Percentiles rank a stretch among this genome's conserved stretches.
These are phyloP conservation scores for Colletotrichum sp. DNA, from an alignment of 2,329 filamentous ascomycete genomes.

Conservation along the genomic window DNA sequence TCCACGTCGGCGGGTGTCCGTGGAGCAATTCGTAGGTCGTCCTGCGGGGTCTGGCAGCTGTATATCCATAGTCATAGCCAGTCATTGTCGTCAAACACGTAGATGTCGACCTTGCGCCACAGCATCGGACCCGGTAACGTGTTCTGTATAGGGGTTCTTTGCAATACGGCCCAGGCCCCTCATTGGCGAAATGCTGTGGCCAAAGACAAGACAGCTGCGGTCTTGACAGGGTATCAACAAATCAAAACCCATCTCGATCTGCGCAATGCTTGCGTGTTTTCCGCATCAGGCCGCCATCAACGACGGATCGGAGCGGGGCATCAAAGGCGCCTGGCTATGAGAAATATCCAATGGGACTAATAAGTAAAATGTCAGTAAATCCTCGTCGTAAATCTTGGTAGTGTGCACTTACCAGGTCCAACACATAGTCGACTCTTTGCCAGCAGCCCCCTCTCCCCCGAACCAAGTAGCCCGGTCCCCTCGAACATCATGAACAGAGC, in stretches of 20 bases:
- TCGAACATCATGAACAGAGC: background rate
- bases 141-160: background rate
- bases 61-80: background rate
- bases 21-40: background rate
- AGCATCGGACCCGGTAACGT: background rate
- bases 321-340: background rate
- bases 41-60: background rate
- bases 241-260: background rate
- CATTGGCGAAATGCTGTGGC: background rate
- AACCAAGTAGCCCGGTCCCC: background rate
- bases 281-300: background rate
- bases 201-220: background rate
- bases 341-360: background rate
- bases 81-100: background rate
- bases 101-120: background rate
- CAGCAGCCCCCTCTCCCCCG: background rate
- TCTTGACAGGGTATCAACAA: background rate
- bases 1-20: background rate
- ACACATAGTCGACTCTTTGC: background rate
- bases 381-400: background rate
- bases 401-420: background rate
- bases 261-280: background rate
- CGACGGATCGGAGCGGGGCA: background rate
- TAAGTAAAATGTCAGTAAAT: background rate
- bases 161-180: background rate